Evolutionary conservation across 768 basidiomycete genomes (phyloP).

Genomic region (Cyclocybe aegerita): DNA sequence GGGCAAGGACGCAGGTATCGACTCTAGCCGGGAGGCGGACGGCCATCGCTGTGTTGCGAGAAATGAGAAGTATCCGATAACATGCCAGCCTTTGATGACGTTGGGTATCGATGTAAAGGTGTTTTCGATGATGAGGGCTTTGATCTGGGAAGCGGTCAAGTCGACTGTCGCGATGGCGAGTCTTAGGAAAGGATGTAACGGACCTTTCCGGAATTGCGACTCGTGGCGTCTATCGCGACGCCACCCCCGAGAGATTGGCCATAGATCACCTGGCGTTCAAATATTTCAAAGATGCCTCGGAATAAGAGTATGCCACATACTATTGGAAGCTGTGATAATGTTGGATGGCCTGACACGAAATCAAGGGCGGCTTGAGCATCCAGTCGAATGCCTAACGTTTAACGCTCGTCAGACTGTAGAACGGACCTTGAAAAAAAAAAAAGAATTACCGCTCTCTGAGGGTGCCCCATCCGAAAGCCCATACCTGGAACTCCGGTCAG

Average conservation of each 20-base stretch:
- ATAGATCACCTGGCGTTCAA: conserved; percentile 51
- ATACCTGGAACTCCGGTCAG: conserved; percentile 48
- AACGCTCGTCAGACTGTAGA: not conserved
- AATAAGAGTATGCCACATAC: conserved; percentile 33
- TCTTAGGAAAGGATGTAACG: conserved; percentile 11
- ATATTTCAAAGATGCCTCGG: not conserved
- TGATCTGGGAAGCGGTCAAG: conserved; percentile 41
- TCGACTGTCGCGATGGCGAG: not conserved
- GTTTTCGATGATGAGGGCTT: conserved; percentile 81
- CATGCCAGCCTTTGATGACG: conserved; percentile 66
- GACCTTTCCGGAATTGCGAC: conserved; percentile 63
- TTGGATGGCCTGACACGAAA: conserved; percentile 56
- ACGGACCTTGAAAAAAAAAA: not conserved
- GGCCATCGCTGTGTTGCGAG: conserved; percentile 83
- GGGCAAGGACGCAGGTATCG: conserved; percentile 55
- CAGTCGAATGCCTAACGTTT: conserved; percentile 55
- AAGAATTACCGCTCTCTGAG: conserved; percentile 65
- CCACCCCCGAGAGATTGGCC: conserved; percentile 87
- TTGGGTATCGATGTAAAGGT: conserved; percentile 82
- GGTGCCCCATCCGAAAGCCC: conserved; percentile 77
- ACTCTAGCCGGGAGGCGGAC: conserved; percentile 56
- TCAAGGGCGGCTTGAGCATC: conserved; percentile 83
- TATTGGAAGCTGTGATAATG: conserved; percentile 58
- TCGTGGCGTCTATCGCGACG: conserved; percentile 81
- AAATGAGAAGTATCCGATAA: conserved; percentile 64